Evolutionary conservation across 2,329 filamentous ascomycete species (phyloP).

Genomic region (Thielaviopsis musarum): DNA sequence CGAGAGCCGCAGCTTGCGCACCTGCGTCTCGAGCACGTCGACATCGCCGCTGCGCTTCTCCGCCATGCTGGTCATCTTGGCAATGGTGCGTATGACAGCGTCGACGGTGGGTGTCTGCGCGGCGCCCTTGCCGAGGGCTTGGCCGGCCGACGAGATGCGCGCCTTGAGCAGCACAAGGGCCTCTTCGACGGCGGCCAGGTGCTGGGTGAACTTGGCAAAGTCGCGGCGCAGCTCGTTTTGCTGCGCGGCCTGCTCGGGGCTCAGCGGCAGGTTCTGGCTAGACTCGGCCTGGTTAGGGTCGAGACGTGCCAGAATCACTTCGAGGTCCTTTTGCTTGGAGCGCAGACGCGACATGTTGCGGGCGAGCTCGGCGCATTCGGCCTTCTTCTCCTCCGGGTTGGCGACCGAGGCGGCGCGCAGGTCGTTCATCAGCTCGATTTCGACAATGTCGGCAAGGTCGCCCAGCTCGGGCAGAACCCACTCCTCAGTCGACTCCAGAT

Average conservation of each 20-base stretch:
- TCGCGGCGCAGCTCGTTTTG: slow-evolving; percentile 67
- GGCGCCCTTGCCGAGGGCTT: slow-evolving; percentile 27
- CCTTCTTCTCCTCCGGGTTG: slow-evolving; percentile 51
- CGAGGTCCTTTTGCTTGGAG: slow-evolving; percentile 61
- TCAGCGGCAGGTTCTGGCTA: slow-evolving; percentile 56
- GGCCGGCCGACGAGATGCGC: slow-evolving; percentile 46
- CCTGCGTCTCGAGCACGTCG: slow-evolving; percentile 73
- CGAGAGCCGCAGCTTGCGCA: slow-evolving; percentile 52
- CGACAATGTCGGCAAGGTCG: slow-evolving; percentile 47
- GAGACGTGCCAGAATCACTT: slow-evolving; percentile 50
- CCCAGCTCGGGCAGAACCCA: slow-evolving; percentile 66
- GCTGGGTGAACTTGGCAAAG: slow-evolving; percentile 57
- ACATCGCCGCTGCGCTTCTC: slow-evolving; percentile 85
- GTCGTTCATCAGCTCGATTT: slow-evolving; percentile 43
- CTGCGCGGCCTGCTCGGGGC: slow-evolving; percentile 65
- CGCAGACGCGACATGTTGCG: slow-evolving; percentile 56
- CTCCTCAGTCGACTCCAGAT: slow-evolving; percentile 50
- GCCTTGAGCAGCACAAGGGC: slow-evolving; percentile 63
- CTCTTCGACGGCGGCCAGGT: slow-evolving; percentile 66
- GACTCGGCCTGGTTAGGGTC: slow-evolving; percentile 52
- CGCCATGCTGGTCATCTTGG: slow-evolving; percentile 81
- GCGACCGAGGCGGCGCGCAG: slow-evolving; percentile 53
- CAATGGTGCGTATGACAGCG: slow-evolving; percentile 77
- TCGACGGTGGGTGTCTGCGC: slow-evolving; percentile 66
- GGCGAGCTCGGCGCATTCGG: slow-evolving; percentile 47